These are phyloP conservation scores for Cladorrhinum sp. DNA, from an alignment of 2,329 filamentous ascomycete species.

Conservation along the genomic window DNA sequence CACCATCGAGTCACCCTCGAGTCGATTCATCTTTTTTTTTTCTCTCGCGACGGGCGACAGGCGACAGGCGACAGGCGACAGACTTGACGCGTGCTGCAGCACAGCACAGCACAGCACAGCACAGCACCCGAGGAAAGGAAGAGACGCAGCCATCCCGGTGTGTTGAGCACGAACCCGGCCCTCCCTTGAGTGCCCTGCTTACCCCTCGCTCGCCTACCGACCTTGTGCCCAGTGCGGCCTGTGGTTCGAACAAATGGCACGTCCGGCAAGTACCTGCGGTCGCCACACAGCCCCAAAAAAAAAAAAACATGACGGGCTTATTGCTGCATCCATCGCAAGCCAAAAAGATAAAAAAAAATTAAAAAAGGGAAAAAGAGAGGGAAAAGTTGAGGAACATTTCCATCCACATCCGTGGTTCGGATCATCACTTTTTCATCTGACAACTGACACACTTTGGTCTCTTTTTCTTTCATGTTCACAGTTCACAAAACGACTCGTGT, in stretches of 20 bases:
- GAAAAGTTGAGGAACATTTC: neutral
- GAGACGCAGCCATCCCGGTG: constrained; percentile 11
- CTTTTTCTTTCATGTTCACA: neutral
- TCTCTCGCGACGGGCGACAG: neutral
- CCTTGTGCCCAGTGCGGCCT: neutral
- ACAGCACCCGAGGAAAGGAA: too few species aligned
- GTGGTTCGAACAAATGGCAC: constrained; percentile 15
- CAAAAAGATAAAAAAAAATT: neutral
- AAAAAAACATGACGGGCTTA: constrained; percentile 19
- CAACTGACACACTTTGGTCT: constrained; percentile 1
- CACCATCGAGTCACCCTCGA: constrained; percentile 3
- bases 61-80: constrained; percentile 7
- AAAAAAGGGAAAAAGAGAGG: neutral
- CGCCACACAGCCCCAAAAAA: constrained; percentile 15
- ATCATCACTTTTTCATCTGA: constrained; percentile 1
- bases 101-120: constrained; percentile 3
- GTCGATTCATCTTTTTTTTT: neutral
- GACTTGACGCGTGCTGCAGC: constrained; percentile 25
- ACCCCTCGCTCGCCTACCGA: neutral
- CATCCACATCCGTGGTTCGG: neutral
- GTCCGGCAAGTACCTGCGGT: constrained; percentile 14
- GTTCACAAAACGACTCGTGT: constrained; percentile 7
- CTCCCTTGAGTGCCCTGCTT: constrained; percentile 1
- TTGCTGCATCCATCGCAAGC: constrained; percentile 5
- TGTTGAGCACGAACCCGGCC: neutral